A percentile compares a stretch with the other conserved stretches of the same genome.
Evolutionary conservation across 192 early-diverging fungal genomes (phyloP).

Genomic region (Neocallimastix lanati): DNA sequence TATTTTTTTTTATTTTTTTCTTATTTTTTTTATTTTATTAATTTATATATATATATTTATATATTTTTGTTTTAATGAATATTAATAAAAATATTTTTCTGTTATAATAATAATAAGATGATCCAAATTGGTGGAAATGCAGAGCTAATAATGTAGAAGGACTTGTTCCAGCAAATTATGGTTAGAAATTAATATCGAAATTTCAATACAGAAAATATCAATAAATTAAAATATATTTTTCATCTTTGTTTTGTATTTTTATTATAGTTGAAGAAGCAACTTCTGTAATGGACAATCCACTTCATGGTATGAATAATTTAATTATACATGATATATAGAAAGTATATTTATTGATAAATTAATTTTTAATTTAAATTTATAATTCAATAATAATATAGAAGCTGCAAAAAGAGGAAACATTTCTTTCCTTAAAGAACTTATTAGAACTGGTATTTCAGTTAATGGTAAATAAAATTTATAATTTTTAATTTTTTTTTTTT

Average conservation of each 20-base stretch:
- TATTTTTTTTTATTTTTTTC: no score
- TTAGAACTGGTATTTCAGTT: constrained; percentile 1
- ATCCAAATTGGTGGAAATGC: constrained; percentile 3
- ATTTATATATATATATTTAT: background rate
- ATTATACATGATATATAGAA: no score
- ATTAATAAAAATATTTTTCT: no score
- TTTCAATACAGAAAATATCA: background rate
- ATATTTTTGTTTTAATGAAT: no score
- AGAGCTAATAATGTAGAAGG: background rate
- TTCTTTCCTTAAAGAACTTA: constrained; percentile 2
- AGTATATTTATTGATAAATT: no score
- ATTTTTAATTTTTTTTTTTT: no score
- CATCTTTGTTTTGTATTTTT: no score
- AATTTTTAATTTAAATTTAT: no score
- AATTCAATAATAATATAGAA: no score
- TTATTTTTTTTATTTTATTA: background rate
- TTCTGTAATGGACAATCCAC: constrained; percentile 1
- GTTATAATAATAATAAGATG: background rate
- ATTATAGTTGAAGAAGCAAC: constrained; percentile 2
- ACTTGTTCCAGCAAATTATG: constrained; percentile 2
- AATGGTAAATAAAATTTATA: background rate
- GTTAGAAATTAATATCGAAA: background rate
- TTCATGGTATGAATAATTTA: no score
- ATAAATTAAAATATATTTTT: background rate
- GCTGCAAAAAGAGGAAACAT: constrained; percentile 3